Conservation (phyloP, 352 stramenopile genomes). For the Globisporangium lucens region DNA sequence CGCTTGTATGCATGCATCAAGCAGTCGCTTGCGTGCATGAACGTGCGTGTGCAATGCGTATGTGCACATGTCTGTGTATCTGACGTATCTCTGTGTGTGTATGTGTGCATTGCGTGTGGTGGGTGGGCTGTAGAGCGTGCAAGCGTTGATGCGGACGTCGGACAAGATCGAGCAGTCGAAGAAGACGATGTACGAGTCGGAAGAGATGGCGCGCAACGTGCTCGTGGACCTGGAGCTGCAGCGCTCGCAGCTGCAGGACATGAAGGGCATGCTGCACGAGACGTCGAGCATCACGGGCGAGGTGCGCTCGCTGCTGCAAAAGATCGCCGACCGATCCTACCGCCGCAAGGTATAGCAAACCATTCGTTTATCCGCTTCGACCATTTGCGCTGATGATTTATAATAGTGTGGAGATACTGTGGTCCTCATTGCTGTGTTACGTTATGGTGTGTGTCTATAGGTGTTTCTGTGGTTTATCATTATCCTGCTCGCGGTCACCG, state of each 20-base stretch:
- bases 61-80: neutral
- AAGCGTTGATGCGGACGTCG: conserved; percentile 60
- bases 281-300: conserved; percentile 65
- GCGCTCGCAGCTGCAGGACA: conserved; percentile 74
- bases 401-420: neutral
- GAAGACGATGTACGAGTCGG: conserved; percentile 57
- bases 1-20: conserved; percentile 3
- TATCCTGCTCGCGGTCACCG: conserved; percentile 54
- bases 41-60: neutral
- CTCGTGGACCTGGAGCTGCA: conserved; percentile 79
- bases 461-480: conserved; percentile 69
- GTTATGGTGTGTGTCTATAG: conserved; percentile 4
- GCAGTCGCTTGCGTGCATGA: neutral
- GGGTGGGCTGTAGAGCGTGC: conserved; percentile 42
- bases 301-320: conserved; percentile 59
- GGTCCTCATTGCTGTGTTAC: neutral
- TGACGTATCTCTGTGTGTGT: no score
- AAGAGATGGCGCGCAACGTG: conserved; percentile 66
- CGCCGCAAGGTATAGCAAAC: conserved; percentile 47
- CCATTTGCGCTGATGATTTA: neutral
- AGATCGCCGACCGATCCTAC: conserved; percentile 68
- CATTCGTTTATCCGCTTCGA: neutral
- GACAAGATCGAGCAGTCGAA: conserved; percentile 74
- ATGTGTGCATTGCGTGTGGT: neutral
- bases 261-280: conserved; percentile 77